phyloP scores from a whole-genome alignment of 345 rosid genomes.

The Salix udensis region DNA sequence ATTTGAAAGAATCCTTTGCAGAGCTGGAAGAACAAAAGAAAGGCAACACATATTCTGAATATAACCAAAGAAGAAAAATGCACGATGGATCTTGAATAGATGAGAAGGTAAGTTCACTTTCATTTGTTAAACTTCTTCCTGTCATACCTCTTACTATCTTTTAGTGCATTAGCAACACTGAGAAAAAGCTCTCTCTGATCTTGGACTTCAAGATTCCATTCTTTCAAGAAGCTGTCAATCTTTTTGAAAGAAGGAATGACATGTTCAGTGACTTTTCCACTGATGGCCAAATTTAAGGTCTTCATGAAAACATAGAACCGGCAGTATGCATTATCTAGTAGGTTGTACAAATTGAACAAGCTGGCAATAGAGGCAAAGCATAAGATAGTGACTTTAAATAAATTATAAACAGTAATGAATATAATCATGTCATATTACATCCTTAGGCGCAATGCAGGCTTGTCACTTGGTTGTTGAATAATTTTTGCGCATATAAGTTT shows the following conservation, averaged over 20 bases:
- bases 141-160: slow-evolving; percentile 72
- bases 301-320: slow-evolving; percentile 81
- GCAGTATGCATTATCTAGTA: slow-evolving; percentile 60
- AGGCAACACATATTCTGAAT: background rate
- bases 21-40: slow-evolving; percentile 46
- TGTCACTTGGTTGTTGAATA: slow-evolving; percentile 76
- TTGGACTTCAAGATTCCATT: slow-evolving; percentile 75
- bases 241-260: slow-evolving; percentile 67
- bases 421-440: slow-evolving; percentile 45
- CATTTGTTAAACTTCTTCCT: background rate
- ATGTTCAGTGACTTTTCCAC: slow-evolving; percentile 73
- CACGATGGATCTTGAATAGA: background rate
- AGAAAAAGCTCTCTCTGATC: slow-evolving; percentile 87
- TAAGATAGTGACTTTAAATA: slow-evolving; percentile 14
- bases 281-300: slow-evolving; percentile 59
- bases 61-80: background rate
- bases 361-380: slow-evolving; percentile 41
- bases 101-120: background rate
- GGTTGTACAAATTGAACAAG: slow-evolving; percentile 90
- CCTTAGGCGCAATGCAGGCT: slow-evolving; percentile 79
- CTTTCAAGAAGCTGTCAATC: slow-evolving; percentile 85
- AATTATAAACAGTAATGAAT: background rate
- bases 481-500: slow-evolving; percentile 69
- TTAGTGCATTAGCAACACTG: slow-evolving; percentile 57
- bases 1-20: slow-evolving; percentile 62